phyloP scores from a whole-genome alignment of 176 grass and related monocot species.

The Hsuehochloa calcarea region DNA sequence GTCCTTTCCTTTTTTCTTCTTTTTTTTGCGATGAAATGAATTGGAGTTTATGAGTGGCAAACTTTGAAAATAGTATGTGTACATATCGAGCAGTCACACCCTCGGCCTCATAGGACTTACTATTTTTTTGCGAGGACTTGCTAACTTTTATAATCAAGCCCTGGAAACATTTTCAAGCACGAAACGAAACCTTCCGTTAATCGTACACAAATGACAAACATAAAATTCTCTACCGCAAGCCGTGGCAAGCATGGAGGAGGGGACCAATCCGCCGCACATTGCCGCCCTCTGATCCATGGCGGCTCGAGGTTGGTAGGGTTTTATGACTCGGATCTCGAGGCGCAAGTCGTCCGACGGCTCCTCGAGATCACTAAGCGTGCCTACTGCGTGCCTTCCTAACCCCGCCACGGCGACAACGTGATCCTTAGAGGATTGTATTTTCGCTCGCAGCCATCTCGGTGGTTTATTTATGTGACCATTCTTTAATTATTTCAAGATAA shows the following conservation, averaged over 20 bases:
- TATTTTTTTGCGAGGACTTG: too few relatives aligned
- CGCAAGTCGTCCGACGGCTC: constrained; percentile 92
- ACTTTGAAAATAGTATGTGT: too few relatives aligned
- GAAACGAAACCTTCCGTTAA: too few relatives aligned
- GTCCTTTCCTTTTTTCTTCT: too few relatives aligned
- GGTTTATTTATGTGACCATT: neutral
- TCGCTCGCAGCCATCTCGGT: neutral
- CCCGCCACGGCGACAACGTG: neutral
- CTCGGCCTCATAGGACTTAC: too few relatives aligned
- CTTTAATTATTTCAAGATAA: neutral
- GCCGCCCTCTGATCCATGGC: constrained; percentile 19
- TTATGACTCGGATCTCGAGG: constrained; percentile 36
- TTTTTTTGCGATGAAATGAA: too few relatives aligned
- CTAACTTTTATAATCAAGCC: too few relatives aligned
- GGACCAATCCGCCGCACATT: constrained; percentile 21
- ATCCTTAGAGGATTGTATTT: neutral
- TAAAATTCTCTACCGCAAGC: too few relatives aligned
- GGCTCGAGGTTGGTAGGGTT: neutral
- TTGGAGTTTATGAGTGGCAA: too few relatives aligned
- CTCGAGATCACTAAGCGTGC: constrained; percentile 94
- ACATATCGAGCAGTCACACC: too few relatives aligned
- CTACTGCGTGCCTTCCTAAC: constrained; percentile 45
- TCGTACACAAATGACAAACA: too few relatives aligned
- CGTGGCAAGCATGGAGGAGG: constrained; percentile 26
- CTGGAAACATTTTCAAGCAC: too few relatives aligned